These are phyloP conservation scores for Elaeagnus macrophylla DNA, from an alignment of 306 rosid genomes.

Conservation along the genomic window DNA sequence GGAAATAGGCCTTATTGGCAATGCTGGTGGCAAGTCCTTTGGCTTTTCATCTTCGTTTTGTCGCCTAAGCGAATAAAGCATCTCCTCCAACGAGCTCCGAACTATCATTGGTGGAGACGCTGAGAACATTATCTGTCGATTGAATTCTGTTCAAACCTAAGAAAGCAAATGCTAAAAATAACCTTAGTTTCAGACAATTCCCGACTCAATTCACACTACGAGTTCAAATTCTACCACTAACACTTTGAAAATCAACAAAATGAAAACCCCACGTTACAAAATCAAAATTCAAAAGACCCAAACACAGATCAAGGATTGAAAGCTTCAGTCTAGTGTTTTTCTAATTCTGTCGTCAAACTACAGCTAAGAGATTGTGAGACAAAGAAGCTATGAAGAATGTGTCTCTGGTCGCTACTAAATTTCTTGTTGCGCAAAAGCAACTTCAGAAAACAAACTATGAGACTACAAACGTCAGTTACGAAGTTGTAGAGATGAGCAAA, in stretches of 20 bases:
- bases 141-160: not conserved
- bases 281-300: no score
- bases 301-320: no score
- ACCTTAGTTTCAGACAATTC: no score
- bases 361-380: no score
- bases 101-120: constrained; percentile 46
- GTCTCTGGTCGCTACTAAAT: not conserved
- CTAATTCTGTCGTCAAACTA: no score
- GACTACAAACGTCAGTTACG: constrained; percentile 39
- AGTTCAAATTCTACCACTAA: no score
- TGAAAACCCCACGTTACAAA: no score
- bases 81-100: constrained; percentile 90
- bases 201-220: not conserved
- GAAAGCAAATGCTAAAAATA: constrained; percentile 16
- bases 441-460: constrained; percentile 24
- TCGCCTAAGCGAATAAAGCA: constrained; percentile 83
- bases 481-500: constrained; percentile 29
- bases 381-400: not conserved
- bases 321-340: no score
- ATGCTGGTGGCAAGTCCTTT: constrained; percentile 85
- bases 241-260: no score
- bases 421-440: constrained; percentile 9
- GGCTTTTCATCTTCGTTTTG: constrained; percentile 67
- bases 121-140: constrained; percentile 51
- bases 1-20: constrained; percentile 79